Evolutionary conservation across 1,284 basidiomycete genomes (phyloP).

Genomic region (Fomitopsis palustris): DNA sequence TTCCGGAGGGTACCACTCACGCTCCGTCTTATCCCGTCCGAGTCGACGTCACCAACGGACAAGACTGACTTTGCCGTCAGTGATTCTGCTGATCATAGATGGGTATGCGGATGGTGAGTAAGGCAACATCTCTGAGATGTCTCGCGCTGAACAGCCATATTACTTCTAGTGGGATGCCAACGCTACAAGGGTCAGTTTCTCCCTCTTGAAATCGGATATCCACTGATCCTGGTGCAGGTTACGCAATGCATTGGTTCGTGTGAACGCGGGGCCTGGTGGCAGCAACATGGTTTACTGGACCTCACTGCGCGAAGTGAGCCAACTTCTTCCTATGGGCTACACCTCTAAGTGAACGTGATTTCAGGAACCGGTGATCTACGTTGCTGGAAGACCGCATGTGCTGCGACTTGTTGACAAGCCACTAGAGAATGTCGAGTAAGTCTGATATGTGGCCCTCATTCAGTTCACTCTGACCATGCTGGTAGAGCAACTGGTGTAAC

Average conservation of each 20-base stretch:
- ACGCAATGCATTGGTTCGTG: slow-evolving; percentile 76
- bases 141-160: not conserved
- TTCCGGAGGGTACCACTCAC: slow-evolving; percentile 80
- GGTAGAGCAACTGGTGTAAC: slow-evolving; percentile 90
- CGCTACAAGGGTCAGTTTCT: slow-evolving; percentile 70
- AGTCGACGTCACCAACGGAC: slow-evolving; percentile 26
- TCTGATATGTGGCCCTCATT: not conserved
- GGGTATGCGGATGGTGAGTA: slow-evolving; percentile 82
- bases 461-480: not conserved
- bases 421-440: slow-evolving; percentile 90
- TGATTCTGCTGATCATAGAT: slow-evolving; percentile 46
- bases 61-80: slow-evolving; percentile 37
- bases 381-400: slow-evolving; percentile 89
- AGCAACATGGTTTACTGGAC: slow-evolving; percentile 84
- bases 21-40: slow-evolving; percentile 39
- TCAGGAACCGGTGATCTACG: slow-evolving; percentile 92
- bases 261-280: slow-evolving; percentile 76
- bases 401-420: slow-evolving; percentile 89
- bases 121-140: not conserved
- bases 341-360: not conserved
- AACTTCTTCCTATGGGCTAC: not conserved
- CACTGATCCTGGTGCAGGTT: slow-evolving; percentile 45
- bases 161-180: slow-evolving; percentile 75
- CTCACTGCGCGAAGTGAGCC: slow-evolving; percentile 75
- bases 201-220: too few relatives aligned